Conservation (phyloP, 1,284 basidiomycete species). For the Cerrena zonata region DNA sequence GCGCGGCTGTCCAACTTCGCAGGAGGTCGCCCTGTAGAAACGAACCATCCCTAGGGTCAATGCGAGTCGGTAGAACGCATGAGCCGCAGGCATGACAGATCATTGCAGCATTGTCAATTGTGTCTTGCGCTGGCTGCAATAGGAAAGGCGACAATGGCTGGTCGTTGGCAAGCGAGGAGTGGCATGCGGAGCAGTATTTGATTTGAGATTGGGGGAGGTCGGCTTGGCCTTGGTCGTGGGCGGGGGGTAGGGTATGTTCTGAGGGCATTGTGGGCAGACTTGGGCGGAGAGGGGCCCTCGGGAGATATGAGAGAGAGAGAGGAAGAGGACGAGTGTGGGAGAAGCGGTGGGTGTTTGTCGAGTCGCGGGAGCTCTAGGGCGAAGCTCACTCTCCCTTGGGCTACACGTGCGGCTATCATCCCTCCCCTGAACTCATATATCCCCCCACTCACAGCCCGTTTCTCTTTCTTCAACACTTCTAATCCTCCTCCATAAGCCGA, state of each 20-base stretch:
- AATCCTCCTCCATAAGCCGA: not conserved
- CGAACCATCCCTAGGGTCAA: conserved; percentile 16
- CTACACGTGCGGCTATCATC: conserved; percentile 16
- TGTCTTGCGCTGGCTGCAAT: conserved; percentile 18
- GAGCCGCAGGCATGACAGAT: conserved; percentile 15
- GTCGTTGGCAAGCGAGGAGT: conserved; percentile 31
- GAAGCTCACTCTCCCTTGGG: not conserved
- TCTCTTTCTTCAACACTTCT: not conserved
- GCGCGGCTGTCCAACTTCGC: conserved; percentile 25
- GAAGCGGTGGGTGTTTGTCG: conserved; percentile 10
- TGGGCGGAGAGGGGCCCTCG: conserved; percentile 12
- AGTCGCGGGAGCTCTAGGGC: conserved; percentile 7
- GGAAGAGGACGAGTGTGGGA: conserved; percentile 7
- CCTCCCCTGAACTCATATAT: not conserved
- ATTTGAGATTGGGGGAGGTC: conserved; percentile 28
- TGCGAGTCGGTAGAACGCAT: conserved; percentile 6
- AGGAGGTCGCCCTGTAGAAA: conserved; percentile 27
- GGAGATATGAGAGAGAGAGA: conserved; percentile 3
- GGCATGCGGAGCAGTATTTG: conserved; percentile 34
- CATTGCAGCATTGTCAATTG: not conserved
- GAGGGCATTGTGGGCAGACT: conserved; percentile 12
- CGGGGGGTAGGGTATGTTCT: conserved; percentile 7
- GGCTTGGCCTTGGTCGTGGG: conserved; percentile 21
- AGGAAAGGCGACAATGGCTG: conserved; percentile 22
- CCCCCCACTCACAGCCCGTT: not conserved